Conservation (phyloP, 495 filamentous ascomycete genomes). For the Penicillium antarcticum region DNA sequence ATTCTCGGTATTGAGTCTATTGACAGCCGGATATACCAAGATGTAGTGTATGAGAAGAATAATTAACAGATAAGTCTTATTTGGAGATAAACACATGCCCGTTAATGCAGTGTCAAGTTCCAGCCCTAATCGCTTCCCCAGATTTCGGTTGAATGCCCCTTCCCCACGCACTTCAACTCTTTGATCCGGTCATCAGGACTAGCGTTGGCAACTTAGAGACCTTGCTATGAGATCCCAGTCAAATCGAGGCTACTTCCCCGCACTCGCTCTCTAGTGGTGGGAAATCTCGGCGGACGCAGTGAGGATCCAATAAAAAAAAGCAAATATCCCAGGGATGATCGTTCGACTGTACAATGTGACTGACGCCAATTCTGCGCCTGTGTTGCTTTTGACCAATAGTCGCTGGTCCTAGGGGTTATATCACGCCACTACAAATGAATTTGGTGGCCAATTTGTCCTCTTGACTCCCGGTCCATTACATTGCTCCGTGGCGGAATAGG, state of each 20-base stretch:
- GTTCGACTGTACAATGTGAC: constrained; percentile 8
- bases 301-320: neutral
- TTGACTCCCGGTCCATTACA: constrained; percentile 7
- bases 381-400: constrained; percentile 4
- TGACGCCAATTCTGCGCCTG: constrained; percentile 1
- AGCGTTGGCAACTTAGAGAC: neutral
- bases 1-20: too few relatives aligned
- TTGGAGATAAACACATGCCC: neutral
- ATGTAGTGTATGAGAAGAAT: too few relatives aligned
- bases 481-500: constrained; percentile 21
- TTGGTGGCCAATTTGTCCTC: neutral
- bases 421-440: neutral
- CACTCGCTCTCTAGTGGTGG: constrained; percentile 18
- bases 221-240: neutral
- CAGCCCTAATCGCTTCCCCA: neutral
- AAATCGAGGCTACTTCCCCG: neutral
- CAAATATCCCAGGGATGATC: neutral
- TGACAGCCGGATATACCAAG: too few relatives aligned
- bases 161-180: neutral
- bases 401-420: neutral
- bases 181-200: neutral
- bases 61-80: neutral
- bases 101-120: neutral
- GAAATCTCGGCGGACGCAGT: constrained; percentile 4
- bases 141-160: constrained; percentile 7